Conservation (phyloP, 2,329 filamentous ascomycete genomes). For the Claviceps digitariae region DNA sequence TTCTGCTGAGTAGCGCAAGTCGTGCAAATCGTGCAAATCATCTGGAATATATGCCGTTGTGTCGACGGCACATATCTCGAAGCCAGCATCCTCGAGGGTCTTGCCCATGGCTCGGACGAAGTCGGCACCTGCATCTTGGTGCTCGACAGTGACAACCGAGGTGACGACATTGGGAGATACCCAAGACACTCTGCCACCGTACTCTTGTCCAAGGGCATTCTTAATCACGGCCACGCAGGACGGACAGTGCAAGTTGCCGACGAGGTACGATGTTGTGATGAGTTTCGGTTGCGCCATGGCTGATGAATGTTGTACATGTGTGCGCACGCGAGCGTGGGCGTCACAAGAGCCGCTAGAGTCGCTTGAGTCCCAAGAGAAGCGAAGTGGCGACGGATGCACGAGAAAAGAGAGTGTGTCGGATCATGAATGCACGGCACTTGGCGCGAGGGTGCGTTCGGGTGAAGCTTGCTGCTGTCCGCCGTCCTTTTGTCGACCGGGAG, state of each 20-base stretch:
- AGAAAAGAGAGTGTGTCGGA: background rate
- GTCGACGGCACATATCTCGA: slow-evolving; percentile 40
- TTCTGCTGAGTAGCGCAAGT: slow-evolving; percentile 6
- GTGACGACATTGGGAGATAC: slow-evolving; percentile 60
- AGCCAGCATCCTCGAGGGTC: slow-evolving; percentile 42
- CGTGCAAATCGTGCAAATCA: slow-evolving; percentile 11
- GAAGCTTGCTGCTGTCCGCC: background rate
- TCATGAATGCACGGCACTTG: background rate
- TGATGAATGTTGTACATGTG: slow-evolving; percentile 2
- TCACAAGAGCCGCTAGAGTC: background rate
- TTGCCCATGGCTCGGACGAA: slow-evolving; percentile 28
- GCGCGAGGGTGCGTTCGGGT: background rate
- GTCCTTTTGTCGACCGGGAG: background rate
- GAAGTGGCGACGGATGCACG: too few relatives aligned
- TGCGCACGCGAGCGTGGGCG: background rate
- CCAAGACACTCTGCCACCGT: slow-evolving; percentile 33
- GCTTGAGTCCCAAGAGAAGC: too few relatives aligned
- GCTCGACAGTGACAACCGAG: slow-evolving; percentile 51
- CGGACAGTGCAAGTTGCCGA: slow-evolving; percentile 66
- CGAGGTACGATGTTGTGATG: slow-evolving; percentile 46
- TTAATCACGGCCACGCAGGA: slow-evolving; percentile 58
- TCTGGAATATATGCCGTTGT: slow-evolving; percentile 20
- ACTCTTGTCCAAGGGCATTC: slow-evolving; percentile 36
- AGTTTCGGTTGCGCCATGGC: slow-evolving; percentile 17
- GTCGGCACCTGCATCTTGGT: slow-evolving; percentile 29